phyloP scores from a whole-genome alignment of 192 early-diverging fungal genomes.

The Coemansia aciculifera region DNA sequence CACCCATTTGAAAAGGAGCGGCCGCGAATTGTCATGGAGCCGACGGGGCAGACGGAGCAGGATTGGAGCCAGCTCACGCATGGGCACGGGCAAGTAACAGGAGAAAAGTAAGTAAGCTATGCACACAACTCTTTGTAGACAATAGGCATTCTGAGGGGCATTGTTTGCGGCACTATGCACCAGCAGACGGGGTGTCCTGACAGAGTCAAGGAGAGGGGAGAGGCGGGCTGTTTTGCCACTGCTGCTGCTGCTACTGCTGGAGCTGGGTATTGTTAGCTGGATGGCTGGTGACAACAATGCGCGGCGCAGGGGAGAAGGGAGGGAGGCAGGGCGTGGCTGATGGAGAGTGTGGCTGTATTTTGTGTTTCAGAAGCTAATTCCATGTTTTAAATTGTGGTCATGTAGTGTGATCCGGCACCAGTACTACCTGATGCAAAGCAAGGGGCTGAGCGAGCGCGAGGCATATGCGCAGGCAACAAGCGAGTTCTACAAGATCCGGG shows the following conservation, averaged over 20 bases:
- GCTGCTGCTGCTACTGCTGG: not conserved
- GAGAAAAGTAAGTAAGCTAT: constrained; percentile 86
- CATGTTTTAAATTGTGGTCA: not conserved
- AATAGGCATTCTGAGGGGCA: not conserved
- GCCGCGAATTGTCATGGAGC: constrained; percentile 72
- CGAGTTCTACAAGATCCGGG: constrained; percentile 81
- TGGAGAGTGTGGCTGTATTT: constrained; percentile 4
- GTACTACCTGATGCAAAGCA: constrained; percentile 68
- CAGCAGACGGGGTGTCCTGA: constrained; percentile 5
- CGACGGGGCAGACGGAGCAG: constrained; percentile 47
- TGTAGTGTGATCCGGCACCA: constrained; percentile 80
- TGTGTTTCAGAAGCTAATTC: not conserved
- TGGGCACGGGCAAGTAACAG: constrained; percentile 60
- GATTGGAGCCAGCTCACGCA: constrained; percentile 61
- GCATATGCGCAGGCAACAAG: constrained; percentile 77
- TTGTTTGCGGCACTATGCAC: not conserved
- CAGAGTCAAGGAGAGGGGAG: constrained; percentile 11
- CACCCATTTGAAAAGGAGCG: constrained; percentile 88
- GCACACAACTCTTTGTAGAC: not conserved
- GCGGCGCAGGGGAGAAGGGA: not conserved
- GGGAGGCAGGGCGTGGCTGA: constrained; percentile 1
- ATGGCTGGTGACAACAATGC: constrained; percentile 1
- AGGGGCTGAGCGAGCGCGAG: constrained; percentile 65
- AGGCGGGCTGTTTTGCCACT: not conserved
- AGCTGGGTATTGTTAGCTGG: not conserved